A percentile compares a stretch with the other conserved stretches of the same genome.
Evolutionary conservation across 116 monocot species (phyloP).

Genomic region (Posidonia oceanica): DNA sequence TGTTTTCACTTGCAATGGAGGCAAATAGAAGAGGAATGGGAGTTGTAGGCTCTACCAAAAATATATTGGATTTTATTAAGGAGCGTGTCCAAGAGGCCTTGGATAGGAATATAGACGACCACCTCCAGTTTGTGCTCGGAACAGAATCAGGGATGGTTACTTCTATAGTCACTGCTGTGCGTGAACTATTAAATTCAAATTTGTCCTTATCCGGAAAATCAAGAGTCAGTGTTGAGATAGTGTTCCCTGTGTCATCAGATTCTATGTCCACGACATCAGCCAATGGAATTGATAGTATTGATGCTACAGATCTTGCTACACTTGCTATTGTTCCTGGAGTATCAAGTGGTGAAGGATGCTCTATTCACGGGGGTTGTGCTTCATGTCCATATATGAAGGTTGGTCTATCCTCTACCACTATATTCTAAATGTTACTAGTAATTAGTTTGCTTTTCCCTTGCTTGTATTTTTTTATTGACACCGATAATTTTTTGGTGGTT

Average conservation of each 20-base stretch:
- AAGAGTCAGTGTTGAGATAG: conserved; percentile 65
- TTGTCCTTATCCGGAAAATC: conserved; percentile 18
- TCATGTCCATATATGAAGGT: conserved; percentile 99
- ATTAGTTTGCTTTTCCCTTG: too few species aligned
- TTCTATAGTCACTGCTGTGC: conserved; percentile 79
- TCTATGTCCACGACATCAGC: conserved; percentile 42
- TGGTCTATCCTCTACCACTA: not conserved
- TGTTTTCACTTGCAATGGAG: conserved; percentile 96
- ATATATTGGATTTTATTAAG: conserved; percentile 93
- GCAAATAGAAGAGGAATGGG: conserved; percentile 97
- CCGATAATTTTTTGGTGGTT: too few species aligned
- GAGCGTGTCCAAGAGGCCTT: conserved; percentile 56
- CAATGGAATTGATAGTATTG: not conserved
- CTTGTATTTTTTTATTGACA: too few species aligned
- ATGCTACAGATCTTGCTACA: conserved; percentile 31
- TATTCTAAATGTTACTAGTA: too few species aligned
- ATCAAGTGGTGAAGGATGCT: conserved; percentile 80
- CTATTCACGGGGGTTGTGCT: conserved; percentile 96
- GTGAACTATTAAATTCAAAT: conserved; percentile 35
- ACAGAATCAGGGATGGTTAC: conserved; percentile 98
- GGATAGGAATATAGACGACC: conserved; percentile 58
- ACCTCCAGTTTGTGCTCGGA: conserved; percentile 92
- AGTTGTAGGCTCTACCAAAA: conserved; percentile 91
- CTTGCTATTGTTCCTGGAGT: conserved; percentile 83
- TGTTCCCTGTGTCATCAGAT: conserved; percentile 93